A percentile compares a stretch with the other conserved stretches of the same genome.
Conservation (phyloP, 1,284 basidiomycete genomes). For the Rhodotorula sp. region DNA sequence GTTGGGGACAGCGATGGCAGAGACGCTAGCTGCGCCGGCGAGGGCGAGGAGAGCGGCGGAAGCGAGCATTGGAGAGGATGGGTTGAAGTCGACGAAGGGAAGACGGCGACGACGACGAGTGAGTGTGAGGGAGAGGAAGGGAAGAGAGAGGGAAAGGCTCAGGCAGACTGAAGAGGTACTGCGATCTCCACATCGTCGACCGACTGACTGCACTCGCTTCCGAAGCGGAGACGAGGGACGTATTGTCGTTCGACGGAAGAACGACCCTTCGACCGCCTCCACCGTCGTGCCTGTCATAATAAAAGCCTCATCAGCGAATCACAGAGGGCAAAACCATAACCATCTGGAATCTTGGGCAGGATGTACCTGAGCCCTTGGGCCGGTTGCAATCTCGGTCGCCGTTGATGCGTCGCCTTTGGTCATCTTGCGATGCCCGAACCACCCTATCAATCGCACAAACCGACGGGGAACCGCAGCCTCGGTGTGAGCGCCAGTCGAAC, state of each 20-base stretch:
- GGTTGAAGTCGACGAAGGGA: neutral
- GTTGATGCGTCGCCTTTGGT: too few species aligned
- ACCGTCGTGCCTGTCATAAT: too few species aligned
- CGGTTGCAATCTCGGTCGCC: too few species aligned
- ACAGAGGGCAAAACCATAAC: too few species aligned
- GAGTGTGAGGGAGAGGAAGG: neutral
- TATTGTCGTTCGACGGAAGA: neutral
- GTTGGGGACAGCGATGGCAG: slow-evolving; percentile 7
- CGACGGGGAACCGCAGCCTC: too few species aligned
- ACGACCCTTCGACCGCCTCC: too few species aligned
- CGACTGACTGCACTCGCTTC: neutral
- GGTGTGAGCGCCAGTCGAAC: too few species aligned
- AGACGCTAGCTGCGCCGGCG: slow-evolving; percentile 6
- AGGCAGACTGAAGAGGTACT: neutral
- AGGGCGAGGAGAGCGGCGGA: slow-evolving; percentile 22
- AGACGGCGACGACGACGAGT: neutral
- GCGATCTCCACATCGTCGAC: neutral
- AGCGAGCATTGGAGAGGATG: slow-evolving; percentile 16
- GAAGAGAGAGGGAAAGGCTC: neutral
- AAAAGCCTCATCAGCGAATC: too few species aligned
- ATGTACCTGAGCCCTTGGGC: too few species aligned
- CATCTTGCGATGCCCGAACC: too few species aligned
- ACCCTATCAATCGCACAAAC: too few species aligned
- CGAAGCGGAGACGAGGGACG: neutral
- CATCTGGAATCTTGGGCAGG: too few species aligned